phyloP scores from a whole-genome alignment of 805 yeast genomes.

The Saturnispora gosingensis region DNA sequence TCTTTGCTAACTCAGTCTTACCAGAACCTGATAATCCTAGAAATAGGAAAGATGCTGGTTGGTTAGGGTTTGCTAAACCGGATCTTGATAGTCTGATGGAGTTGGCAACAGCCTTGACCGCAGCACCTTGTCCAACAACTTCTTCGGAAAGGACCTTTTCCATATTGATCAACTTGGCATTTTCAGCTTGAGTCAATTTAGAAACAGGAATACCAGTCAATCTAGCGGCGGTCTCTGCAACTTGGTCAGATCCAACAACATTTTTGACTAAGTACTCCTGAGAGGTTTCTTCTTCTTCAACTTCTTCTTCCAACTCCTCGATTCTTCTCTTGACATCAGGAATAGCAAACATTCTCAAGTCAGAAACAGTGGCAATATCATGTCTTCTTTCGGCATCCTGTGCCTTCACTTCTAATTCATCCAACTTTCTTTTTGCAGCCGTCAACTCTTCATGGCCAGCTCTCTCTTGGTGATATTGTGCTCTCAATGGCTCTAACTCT shows the following conservation, averaged over 20 bases:
- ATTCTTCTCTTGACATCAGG: conserved; percentile 82
- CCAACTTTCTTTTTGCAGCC: conserved; percentile 79
- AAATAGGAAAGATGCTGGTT: conserved; percentile 92
- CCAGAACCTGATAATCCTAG: conserved; percentile 96
- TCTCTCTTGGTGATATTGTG: conserved; percentile 77
- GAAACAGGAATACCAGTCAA: conserved; percentile 95
- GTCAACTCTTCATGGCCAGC: conserved; percentile 88
- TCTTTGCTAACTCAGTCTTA: conserved; percentile 96
- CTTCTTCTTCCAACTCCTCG: conserved; percentile 61
- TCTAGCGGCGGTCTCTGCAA: conserved; percentile 95
- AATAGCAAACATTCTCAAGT: conserved; percentile 91
- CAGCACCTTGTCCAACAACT: conserved; percentile 94
- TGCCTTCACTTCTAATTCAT: conserved; percentile 88
- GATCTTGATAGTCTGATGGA: conserved; percentile 90
- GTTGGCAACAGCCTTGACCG: conserved; percentile 92
- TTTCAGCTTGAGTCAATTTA: conserved; percentile 92
- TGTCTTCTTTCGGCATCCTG: conserved; percentile 95
- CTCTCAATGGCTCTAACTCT: conserved; percentile 74
- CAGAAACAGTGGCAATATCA: conserved; percentile 92
- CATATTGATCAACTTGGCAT: conserved; percentile 88
- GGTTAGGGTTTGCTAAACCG: conserved; percentile 92
- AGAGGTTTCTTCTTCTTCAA: conserved; percentile 48
- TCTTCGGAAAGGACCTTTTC: conserved; percentile 71
- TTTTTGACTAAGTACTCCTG: conserved; percentile 65
- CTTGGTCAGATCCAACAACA: conserved; percentile 67